A percentile compares a stretch with the other conserved stretches of the same genome.
phyloP scores from a whole-genome alignment of 1,284 basidiomycete genomes.

The Pseudozyma sp. region DNA sequence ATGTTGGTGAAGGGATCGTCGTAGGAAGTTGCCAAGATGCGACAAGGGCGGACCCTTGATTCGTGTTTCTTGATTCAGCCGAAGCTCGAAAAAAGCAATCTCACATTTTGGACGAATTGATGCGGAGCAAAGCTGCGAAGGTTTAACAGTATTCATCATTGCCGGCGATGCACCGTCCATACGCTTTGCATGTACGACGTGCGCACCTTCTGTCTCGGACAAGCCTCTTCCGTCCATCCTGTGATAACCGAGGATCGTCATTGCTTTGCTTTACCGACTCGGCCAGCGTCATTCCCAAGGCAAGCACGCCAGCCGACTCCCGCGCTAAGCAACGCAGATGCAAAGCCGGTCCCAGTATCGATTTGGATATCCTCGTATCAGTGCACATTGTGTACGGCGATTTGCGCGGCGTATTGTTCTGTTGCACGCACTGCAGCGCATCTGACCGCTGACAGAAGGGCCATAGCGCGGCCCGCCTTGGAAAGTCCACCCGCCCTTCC shows the following conservation, averaged over 20 bases:
- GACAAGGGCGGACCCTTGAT: background rate
- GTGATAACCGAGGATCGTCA: background rate
- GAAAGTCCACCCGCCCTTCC: too few species aligned
- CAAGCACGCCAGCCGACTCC: background rate
- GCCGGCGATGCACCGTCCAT: background rate
- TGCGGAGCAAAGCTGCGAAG: too few species aligned
- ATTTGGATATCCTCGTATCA: background rate
- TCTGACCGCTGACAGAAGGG: too few species aligned
- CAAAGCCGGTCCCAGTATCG: constrained; percentile 3
- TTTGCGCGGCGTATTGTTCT: background rate
- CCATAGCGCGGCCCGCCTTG: too few species aligned
- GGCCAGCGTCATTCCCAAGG: background rate
- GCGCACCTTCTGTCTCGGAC: constrained; percentile 6
- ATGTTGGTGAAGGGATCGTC: too few species aligned
- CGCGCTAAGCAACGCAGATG: background rate
- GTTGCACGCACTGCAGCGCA: too few species aligned
- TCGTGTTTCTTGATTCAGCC: too few species aligned
- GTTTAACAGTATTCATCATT: too few species aligned
- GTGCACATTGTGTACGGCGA: background rate
- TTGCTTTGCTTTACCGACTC: background rate
- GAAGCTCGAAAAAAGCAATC: too few species aligned
- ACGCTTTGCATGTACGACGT: background rate
- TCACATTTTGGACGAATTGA: too few species aligned
- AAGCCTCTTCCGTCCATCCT: constrained; percentile 1
- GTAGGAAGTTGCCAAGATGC: background rate